These are phyloP conservation scores for Vitis riparia DNA, from an alignment of 164 flowering plant species.

Conservation along the genomic window DNA sequence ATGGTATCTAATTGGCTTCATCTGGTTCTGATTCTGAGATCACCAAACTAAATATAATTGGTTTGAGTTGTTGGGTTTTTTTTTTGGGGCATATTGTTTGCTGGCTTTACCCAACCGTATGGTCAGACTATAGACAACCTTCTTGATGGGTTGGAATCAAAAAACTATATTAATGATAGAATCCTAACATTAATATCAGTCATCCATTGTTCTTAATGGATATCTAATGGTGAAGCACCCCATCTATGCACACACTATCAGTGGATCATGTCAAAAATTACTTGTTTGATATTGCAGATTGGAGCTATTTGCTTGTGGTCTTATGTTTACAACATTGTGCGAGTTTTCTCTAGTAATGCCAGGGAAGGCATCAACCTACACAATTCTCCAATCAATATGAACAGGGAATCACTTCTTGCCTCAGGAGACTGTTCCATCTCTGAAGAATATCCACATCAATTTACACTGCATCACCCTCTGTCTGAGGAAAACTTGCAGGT, in stretches of 20 bases:
- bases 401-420: constrained; percentile 31
- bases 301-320: constrained; percentile 78
- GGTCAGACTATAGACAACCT: no score
- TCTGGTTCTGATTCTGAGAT: background rate
- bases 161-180: no score
- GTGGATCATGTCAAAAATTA: no score
- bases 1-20: background rate
- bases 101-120: no score
- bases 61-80: background rate
- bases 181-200: no score
- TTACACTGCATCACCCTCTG: constrained; percentile 10
- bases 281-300: constrained; percentile 36
- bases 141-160: no score
- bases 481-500: constrained; percentile 23
- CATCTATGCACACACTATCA: no score
- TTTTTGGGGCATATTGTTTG: no score
- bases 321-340: constrained; percentile 60
- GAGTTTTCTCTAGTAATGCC: constrained; percentile 33
- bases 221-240: no score
- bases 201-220: no score
- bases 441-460: constrained; percentile 17
- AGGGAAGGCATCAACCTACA: constrained; percentile 16
- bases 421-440: constrained; percentile 10
- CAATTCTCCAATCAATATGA: constrained; percentile 8
- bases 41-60: no score